Conservation (phyloP, 148 eudicot genomes). For the Chenopodium suecicum region DNA sequence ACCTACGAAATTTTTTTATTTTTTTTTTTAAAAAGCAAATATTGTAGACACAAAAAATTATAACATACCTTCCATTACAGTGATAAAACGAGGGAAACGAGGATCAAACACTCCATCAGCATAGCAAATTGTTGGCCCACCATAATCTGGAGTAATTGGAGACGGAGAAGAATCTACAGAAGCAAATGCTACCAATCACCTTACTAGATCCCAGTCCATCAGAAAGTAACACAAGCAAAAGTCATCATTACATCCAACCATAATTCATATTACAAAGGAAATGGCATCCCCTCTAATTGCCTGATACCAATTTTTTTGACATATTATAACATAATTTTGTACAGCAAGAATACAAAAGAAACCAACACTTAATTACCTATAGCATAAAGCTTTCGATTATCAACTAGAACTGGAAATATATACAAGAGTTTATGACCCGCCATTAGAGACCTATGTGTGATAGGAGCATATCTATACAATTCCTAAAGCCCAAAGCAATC, state of each 20-base stretch:
- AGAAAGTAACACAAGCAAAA: neutral
- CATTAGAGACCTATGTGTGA: neutral
- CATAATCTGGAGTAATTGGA: constrained; percentile 77
- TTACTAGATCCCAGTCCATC: neutral
- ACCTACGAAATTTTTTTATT: too few species aligned
- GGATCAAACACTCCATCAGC: constrained; percentile 80
- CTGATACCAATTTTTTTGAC: neutral
- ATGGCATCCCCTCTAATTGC: neutral
- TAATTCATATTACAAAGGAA: neutral
- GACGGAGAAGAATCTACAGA: constrained; percentile 48
- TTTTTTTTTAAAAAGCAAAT: too few species aligned
- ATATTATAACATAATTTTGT: neutral
- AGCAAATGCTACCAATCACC: constrained; percentile 12
- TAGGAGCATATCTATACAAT: too few species aligned
- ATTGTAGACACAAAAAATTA: neutral
- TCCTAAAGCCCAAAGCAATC: too few species aligned
- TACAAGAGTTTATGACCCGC: neutral
- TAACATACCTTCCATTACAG: constrained; percentile 71
- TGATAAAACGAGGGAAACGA: constrained; percentile 51
- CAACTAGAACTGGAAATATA: constrained; percentile 13
- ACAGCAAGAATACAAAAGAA: neutral
- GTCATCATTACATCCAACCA: neutral
- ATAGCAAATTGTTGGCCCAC: constrained; percentile 59
- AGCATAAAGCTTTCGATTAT: neutral
- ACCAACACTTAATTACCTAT: neutral